Evolutionary conservation across 1,284 basidiomycete species (phyloP).

Genomic region (Anthracocystis walkeri): DNA sequence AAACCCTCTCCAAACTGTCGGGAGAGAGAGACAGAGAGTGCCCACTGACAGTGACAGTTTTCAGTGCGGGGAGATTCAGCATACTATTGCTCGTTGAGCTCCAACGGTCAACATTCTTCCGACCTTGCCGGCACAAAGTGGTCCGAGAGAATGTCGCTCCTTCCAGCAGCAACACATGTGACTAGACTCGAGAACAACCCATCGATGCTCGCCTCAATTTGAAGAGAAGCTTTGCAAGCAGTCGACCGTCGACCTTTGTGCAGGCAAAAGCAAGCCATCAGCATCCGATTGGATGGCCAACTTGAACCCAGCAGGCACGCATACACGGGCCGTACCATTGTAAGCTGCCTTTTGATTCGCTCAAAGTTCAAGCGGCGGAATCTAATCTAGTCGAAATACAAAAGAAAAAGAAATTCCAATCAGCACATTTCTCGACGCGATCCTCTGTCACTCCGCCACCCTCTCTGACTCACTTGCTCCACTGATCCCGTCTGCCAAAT

Average conservation of each 20-base stretch:
- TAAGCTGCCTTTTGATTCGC: conserved; percentile 3
- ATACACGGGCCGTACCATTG: too few species aligned
- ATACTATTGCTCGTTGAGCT: not conserved
- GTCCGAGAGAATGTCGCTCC: conserved; percentile 1
- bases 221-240: too few species aligned
- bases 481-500: too few species aligned
- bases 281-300: not conserved
- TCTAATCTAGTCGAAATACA: not conserved
- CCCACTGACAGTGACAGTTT: not conserved
- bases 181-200: not conserved
- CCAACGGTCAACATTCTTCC: not conserved
- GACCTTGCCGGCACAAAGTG: conserved; percentile 8
- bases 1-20: too few species aligned
- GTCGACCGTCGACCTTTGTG: too few species aligned
- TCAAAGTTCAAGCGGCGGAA: not conserved
- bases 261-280: not conserved
- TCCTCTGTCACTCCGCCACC: too few species aligned
- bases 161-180: not conserved
- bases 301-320: too few species aligned
- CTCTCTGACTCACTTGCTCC: too few species aligned
- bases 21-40: too few species aligned
- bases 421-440: too few species aligned
- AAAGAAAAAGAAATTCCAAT: too few species aligned
- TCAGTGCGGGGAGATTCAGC: conserved; percentile 6
- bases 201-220: not conserved